These are phyloP conservation scores for Exserohilum rostratum DNA, from an alignment of 2,329 filamentous ascomycete genomes.

Conservation along the genomic window DNA sequence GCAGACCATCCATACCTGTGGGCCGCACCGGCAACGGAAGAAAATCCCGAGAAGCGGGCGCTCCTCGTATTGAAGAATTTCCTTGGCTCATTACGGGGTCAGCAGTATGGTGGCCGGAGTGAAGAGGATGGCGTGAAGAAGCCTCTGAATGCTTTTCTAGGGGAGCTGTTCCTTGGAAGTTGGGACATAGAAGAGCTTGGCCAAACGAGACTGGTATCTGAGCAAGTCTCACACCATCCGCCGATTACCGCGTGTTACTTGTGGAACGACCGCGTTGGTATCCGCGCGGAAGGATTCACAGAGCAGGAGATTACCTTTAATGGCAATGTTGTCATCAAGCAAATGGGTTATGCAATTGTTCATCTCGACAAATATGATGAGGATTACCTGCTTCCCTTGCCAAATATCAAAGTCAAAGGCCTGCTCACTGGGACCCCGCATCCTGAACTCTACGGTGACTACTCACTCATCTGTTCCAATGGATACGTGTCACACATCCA, in stretches of 20 bases:
- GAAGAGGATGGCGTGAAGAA: conserved; percentile 56
- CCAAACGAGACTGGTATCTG: conserved; percentile 50
- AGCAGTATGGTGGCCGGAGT: conserved; percentile 55
- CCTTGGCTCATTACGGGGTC: conserved; percentile 53
- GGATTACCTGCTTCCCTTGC: conserved; percentile 54
- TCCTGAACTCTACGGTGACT: conserved; percentile 52
- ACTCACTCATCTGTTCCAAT: conserved; percentile 50
- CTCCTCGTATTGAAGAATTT: conserved; percentile 59
- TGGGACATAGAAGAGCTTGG: conserved; percentile 43
- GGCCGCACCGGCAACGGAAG: conserved; percentile 51
- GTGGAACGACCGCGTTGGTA: conserved; percentile 53
- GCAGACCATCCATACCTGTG: conserved; percentile 55
- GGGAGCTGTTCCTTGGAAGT: conserved; percentile 54
- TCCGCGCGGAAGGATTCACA: conserved; percentile 54
- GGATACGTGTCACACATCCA: conserved; percentile 52
- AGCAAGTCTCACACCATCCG: conserved; percentile 57
- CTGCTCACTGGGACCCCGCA: conserved; percentile 53
- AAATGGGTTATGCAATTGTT: conserved; percentile 54
- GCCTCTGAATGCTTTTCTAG: conserved; percentile 58
- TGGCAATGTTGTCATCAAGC: conserved; percentile 54
- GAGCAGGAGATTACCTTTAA: conserved; percentile 56
- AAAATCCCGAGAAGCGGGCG: conserved; percentile 49
- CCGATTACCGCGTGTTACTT: conserved; percentile 56
- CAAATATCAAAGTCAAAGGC: conserved; percentile 54
- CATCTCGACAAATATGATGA: conserved; percentile 53